These are phyloP conservation scores for Cucurbita maxima DNA, from an alignment of 306 rosid species.

Conservation along the genomic window DNA sequence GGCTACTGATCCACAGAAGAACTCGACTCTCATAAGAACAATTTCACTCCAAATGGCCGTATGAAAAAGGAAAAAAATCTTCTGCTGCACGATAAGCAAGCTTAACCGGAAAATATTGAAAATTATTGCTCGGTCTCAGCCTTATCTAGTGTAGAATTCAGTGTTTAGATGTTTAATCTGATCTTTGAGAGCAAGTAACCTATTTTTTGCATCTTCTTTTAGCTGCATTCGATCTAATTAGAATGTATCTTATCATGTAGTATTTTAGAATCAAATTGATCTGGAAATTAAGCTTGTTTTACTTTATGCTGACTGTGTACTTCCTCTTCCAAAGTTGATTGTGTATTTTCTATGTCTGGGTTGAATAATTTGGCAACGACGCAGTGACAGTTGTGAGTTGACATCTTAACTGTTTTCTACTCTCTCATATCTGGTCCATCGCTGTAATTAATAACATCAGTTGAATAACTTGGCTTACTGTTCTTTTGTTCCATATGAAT, in stretches of 20 bases:
- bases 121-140: not conserved
- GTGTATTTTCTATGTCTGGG: not conserved
- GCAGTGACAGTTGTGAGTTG: not conserved
- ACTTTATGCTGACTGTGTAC: not conserved
- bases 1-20: no score
- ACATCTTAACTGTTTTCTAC: not conserved
- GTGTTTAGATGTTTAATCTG: not conserved
- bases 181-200: not conserved
- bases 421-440: not conserved
- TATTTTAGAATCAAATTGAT: not conserved
- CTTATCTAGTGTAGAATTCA: not conserved
- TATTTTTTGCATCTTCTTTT: not conserved
- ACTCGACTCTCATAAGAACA: no score
- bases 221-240: not conserved
- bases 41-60: no score
- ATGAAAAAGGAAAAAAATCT: no score
- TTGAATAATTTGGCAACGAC: not conserved
- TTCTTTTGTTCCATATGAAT: not conserved
- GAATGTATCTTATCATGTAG: not conserved
- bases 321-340: not conserved
- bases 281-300: not conserved
- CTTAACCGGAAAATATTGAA: not conserved
- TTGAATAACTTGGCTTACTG: not conserved
- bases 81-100: no score
- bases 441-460: not conserved